Evolutionary conservation across 352 stramenopile genomes (phyloP).

Genomic region (Globisporangium echinulatum): DNA sequence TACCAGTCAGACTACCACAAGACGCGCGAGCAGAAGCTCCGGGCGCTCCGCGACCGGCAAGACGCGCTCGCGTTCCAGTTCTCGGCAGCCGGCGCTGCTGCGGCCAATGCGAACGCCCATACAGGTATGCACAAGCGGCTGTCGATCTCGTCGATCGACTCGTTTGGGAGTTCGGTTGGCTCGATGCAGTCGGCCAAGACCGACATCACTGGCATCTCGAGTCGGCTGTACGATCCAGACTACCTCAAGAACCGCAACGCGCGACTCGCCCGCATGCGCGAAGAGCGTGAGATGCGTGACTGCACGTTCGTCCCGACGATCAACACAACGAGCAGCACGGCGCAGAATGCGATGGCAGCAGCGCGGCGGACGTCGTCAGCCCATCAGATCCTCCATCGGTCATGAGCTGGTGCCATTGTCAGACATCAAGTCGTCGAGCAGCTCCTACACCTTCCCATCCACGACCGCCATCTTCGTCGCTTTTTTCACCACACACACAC

Average conservation of each 20-base stretch:
- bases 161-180: slow-evolving; percentile 48
- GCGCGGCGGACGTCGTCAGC: slow-evolving; percentile 7
- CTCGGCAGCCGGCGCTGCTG: slow-evolving; percentile 21
- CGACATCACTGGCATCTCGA: slow-evolving; percentile 69
- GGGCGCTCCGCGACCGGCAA: slow-evolving; percentile 54
- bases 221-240: slow-evolving; percentile 78
- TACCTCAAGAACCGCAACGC: slow-evolving; percentile 78
- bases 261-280: slow-evolving; percentile 61
- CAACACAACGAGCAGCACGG: slow-evolving; percentile 28
- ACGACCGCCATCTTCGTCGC: no score
- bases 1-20: slow-evolving; percentile 85
- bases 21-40: slow-evolving; percentile 64
- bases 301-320: slow-evolving; percentile 75
- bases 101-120: slow-evolving; percentile 17
- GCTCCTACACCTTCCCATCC: no score
- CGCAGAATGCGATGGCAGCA: slow-evolving; percentile 12
- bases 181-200: slow-evolving; percentile 73
- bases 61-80: slow-evolving; percentile 54
- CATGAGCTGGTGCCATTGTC: background rate
- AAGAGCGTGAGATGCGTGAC: slow-evolving; percentile 75
- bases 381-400: slow-evolving; percentile 8
- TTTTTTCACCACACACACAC: no score
- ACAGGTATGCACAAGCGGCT: slow-evolving; percentile 27
- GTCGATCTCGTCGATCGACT: slow-evolving; percentile 62
- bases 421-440: no score